A percentile compares a stretch with the other conserved stretches of the same genome.
These are phyloP conservation scores for Quercus berberidifolia DNA, from an alignment of 306 rosid genomes.

Conservation along the genomic window DNA sequence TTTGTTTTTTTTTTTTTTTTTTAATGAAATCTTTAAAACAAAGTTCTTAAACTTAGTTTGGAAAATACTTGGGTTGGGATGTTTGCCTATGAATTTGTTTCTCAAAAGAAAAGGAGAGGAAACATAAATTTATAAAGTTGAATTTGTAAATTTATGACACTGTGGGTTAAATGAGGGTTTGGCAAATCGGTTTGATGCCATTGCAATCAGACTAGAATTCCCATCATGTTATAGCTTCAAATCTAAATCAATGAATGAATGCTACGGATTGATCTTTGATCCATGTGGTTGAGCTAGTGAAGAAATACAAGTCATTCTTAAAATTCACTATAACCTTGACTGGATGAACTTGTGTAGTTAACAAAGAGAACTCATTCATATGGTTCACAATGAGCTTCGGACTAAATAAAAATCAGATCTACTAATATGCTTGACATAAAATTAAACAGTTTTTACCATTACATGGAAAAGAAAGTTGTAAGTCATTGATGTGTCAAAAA, in stretches of 20 bases:
- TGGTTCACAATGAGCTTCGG: not conserved
- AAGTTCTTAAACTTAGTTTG: not conserved
- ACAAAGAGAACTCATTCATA: not conserved
- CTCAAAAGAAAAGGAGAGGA: not conserved
- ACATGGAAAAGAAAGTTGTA: not conserved
- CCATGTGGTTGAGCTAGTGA: not conserved
- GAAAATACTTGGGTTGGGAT: not conserved
- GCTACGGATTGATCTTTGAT: not conserved
- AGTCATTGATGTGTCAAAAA: not conserved
- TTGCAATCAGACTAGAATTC: not conserved
- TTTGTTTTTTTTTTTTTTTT: too few relatives aligned
- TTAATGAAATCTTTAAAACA: too few relatives aligned
- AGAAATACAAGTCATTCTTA: not conserved
- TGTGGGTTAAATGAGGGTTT: not conserved
- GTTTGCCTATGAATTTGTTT: not conserved
- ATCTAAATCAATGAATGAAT: not conserved
- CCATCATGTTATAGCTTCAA: not conserved
- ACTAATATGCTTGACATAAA: too few relatives aligned
- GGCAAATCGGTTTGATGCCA: not conserved
- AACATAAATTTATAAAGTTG: too few relatives aligned
- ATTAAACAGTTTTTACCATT: not conserved
- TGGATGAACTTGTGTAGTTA: not conserved
- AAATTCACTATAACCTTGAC: not conserved
- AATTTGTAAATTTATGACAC: not conserved
- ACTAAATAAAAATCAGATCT: too few relatives aligned